Evolutionary conservation across 2,329 filamentous ascomycete species (phyloP).

Genomic region (Clonostachys rosea): DNA sequence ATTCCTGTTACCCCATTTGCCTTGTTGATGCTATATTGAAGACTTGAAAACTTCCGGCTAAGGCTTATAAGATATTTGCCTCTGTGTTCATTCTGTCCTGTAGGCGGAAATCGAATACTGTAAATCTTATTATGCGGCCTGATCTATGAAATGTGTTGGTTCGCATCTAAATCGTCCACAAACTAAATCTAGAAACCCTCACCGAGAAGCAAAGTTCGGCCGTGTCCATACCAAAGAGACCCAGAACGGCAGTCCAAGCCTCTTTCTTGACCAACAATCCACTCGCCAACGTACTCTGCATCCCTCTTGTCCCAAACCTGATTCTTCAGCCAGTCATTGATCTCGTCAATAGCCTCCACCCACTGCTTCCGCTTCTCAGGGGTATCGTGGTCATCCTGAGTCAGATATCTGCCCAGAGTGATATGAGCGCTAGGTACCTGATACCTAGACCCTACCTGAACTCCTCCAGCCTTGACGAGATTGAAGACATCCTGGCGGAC

Average conservation of each 20-base stretch:
- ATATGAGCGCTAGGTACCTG: constrained; percentile 87
- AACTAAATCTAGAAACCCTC: constrained; percentile 48
- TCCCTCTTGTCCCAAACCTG: constrained; percentile 62
- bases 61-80: no score
- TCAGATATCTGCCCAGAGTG: constrained; percentile 78
- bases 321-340: constrained; percentile 70
- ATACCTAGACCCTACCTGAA: constrained; percentile 75
- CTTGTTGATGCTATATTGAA: no score
- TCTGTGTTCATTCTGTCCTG: background rate
- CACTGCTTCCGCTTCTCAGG: constrained; percentile 56
- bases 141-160: background rate
- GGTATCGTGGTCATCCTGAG: constrained; percentile 57
- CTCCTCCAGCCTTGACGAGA: constrained; percentile 53
- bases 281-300: constrained; percentile 57
- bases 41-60: no score
- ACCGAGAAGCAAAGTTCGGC: constrained; percentile 61
- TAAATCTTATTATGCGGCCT: background rate
- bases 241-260: constrained; percentile 75
- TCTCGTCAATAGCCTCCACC: constrained; percentile 65
- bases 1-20: no score
- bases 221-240: constrained; percentile 82
- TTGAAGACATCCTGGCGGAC: constrained; percentile 74
- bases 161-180: no score
- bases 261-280: constrained; percentile 82
- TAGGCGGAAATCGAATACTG: background rate